Base-by-base conservation (phyloP, 2,329 filamentous ascomycete species). In the Pseudogymnoascus sp. region DNA sequence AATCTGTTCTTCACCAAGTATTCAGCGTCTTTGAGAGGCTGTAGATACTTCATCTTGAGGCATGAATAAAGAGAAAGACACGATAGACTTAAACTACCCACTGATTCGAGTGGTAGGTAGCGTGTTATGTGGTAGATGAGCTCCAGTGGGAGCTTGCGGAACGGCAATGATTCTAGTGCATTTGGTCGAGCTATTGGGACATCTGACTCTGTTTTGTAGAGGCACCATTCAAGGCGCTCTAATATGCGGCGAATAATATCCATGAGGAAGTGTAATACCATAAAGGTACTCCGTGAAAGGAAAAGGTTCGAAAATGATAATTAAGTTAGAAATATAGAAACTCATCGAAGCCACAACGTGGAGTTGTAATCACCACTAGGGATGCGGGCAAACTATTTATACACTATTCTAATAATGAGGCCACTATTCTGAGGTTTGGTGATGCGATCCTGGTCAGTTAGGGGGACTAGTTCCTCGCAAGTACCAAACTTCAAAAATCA, bases 71-170 rank as follows among this genome's bases (percentile, higher is more conserved):
- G 37, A n/a, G 11, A 7, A 13, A 29, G 46, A 26, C 62, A 64
- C n/a, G 56, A 61, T 3, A 67, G 11, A 21, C 38, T 44, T 29
- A 67, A 62, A 31, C 60, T 63, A 19, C 44, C 64, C 29, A 31
- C 38, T 60, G 65, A 64, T 64, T 59, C 62, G 19, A 37, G 33
- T 1, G 62, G 60, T 4, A 65, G 60, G 62, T 62, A 63, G 42
- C 59, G 61, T 53, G 50, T 15, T 60, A 64, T 65, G 21, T 26
- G 65, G 61, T 60, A 46, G 17, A 64, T 63, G 17, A 65, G 62
- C 9, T 65, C 65, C 40, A 26, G 38, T 62, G 64, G 65, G 63
- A 67, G 65, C 17, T 61, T 63, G 10, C 21, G 17, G 44, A 67
- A 26, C 9, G 62, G 60, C n/a, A 62, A 60, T 2, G 19, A 26